Conservation (phyloP, 495 filamentous ascomycete species). For the Cudoniella acicularis region DNA sequence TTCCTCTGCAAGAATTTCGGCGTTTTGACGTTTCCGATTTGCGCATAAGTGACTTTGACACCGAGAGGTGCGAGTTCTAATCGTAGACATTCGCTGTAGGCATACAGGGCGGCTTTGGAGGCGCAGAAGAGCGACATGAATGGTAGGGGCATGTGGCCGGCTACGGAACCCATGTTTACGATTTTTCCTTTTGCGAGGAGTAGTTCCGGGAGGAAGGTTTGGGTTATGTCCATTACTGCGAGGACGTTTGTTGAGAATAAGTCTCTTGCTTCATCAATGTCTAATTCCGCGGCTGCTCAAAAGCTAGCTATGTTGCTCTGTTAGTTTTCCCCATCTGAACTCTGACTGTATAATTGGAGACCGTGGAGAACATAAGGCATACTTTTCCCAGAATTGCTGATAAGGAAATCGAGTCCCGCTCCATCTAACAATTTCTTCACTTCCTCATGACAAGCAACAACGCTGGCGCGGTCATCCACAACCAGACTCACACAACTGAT, state of each 20-base stretch:
- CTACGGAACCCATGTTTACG: constrained; percentile 48
- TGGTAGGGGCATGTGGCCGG: constrained; percentile 39
- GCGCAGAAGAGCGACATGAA: constrained; percentile 47
- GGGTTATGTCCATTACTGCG: constrained; percentile 44
- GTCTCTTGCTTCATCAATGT: constrained; percentile 36
- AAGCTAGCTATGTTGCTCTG: not conserved
- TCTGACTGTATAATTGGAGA: not conserved
- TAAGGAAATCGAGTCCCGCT: not conserved
- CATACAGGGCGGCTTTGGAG: constrained; percentile 49
- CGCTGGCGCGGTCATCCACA: not conserved
- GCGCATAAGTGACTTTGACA: constrained; percentile 38
- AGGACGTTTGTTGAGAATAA: constrained; percentile 56
- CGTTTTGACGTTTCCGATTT: constrained; percentile 34
- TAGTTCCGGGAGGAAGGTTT: constrained; percentile 51
- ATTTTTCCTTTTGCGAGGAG: constrained; percentile 42
- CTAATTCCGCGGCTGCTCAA: constrained; percentile 40
- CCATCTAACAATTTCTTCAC: not conserved
- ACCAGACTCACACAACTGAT: not conserved
- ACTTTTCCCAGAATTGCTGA: not conserved
- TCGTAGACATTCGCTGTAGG: constrained; percentile 41
- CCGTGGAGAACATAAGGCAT: not conserved
- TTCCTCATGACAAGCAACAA: not conserved
- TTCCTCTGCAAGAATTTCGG: constrained; percentile 25
- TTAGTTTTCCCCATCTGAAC: not conserved
- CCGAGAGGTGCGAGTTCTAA: constrained; percentile 52